Evolutionary conservation across 2,329 filamentous ascomycete genomes (phyloP).

Genomic region (Xylariales sp.): DNA sequence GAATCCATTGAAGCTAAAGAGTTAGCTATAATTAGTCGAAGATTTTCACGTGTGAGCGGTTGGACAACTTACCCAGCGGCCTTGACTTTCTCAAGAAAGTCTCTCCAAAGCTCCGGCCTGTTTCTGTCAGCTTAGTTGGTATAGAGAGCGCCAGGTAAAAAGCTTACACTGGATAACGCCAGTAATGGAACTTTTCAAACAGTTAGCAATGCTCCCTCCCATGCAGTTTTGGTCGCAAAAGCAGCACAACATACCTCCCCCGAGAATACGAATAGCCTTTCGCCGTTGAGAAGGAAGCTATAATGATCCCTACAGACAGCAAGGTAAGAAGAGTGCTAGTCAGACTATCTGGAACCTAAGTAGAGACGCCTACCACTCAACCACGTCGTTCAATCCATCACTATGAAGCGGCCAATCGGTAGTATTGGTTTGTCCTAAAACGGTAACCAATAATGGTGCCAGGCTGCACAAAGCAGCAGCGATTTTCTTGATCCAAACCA

Average conservation of each 20-base stretch:
- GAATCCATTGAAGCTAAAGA: conserved; percentile 35
- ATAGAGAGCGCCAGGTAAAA: neutral
- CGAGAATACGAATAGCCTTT: conserved; percentile 37
- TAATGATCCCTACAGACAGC: conserved; percentile 31
- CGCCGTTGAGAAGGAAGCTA: conserved; percentile 34
- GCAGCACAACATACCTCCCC: conserved; percentile 26
- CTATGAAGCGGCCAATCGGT: conserved; percentile 23
- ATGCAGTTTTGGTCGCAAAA: neutral
- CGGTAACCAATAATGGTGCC: conserved; percentile 6
- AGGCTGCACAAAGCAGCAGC: conserved; percentile 7
- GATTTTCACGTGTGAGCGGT: neutral
- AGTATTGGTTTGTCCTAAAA: conserved; percentile 10
- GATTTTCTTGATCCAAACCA: conserved; percentile 3
- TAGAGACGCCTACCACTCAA: conserved; percentile 21
- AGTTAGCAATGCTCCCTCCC: no score
- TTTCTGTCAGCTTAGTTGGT: neutral
- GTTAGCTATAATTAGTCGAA: neutral
- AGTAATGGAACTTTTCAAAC: conserved; percentile 31
- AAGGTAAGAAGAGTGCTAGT: neutral
- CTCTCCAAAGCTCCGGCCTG: conserved; percentile 33
- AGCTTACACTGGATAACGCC: conserved; percentile 35
- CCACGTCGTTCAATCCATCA: conserved; percentile 26
- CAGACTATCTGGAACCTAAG: neutral
- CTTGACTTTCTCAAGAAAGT: conserved; percentile 37
- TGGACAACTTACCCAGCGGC: conserved; percentile 27